A percentile compares a stretch with the other conserved stretches of the same genome.
Evolutionary conservation across 805 yeast species (phyloP).

Genomic region (Saturnispora halmiae): DNA sequence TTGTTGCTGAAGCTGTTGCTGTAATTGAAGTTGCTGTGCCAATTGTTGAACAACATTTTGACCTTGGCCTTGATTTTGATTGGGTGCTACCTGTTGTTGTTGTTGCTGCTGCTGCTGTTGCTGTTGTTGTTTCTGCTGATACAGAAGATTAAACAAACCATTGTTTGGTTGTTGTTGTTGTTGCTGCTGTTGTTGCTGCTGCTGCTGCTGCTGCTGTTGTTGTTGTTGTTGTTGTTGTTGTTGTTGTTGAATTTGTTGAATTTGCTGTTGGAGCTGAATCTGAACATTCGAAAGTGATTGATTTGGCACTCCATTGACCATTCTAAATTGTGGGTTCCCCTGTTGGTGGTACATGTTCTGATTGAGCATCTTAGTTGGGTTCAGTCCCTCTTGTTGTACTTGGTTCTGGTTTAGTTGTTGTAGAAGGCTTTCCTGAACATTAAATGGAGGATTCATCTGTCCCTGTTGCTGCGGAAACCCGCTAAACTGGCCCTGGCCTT

Average conservation of each 20-base stretch:
- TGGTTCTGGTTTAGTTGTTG: conserved; percentile 6
- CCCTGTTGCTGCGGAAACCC: conserved; percentile 3
- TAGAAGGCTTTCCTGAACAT: conserved; percentile 8
- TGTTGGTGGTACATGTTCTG: conserved; percentile 23
- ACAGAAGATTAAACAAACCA: not conserved
- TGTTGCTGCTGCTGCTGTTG: conserved; percentile 12
- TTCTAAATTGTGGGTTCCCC: conserved; percentile 11
- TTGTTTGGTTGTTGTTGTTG: conserved; percentile 4
- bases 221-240: conserved; percentile 10
- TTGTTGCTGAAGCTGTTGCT: conserved; percentile 22
- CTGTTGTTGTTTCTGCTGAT: conserved; percentile 11
- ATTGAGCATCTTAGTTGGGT: conserved; percentile 17
- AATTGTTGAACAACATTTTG: conserved; percentile 21
- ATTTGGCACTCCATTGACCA: conserved; percentile 5
- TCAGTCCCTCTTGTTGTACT: conserved; percentile 11
- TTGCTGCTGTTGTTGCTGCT: not conserved
- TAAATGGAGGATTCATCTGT: not conserved
- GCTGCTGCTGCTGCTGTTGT: conserved; percentile 5
- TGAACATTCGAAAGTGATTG: conserved; percentile 5
- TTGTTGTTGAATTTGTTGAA: conserved; percentile 9
- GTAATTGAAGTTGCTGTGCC: conserved; percentile 20
- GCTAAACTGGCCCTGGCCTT: not conserved
- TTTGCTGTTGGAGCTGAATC: conserved; percentile 10
- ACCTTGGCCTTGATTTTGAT: conserved; percentile 17
- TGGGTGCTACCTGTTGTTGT: conserved; percentile 23